These are phyloP conservation scores for Hypoxylon sp. DNA, from an alignment of 2,329 filamentous ascomycete species.

Conservation along the genomic window DNA sequence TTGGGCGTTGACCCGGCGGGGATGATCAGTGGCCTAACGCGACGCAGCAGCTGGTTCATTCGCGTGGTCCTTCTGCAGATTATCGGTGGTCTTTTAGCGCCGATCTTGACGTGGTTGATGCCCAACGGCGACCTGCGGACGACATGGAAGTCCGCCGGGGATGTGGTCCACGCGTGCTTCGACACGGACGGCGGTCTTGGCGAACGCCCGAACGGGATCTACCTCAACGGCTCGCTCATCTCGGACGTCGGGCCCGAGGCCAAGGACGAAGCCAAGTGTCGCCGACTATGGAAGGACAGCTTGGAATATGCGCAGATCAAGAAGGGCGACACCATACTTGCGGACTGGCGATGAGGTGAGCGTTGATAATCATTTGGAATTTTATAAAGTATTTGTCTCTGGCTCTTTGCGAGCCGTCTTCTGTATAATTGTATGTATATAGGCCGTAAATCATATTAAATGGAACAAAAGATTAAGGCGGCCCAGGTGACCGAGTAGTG, in stretches of 20 bases:
- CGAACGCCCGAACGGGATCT: conserved; percentile 40
- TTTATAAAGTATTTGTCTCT: background rate
- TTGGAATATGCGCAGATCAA: conserved; percentile 35
- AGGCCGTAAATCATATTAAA: conserved; percentile 13
- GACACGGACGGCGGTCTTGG: conserved; percentile 47
- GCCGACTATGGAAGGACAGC: conserved; percentile 40
- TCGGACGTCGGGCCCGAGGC: conserved; percentile 40
- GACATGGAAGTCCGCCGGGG: conserved; percentile 49
- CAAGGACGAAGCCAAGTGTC: conserved; percentile 40
- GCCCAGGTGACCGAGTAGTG: conserved; percentile 9
- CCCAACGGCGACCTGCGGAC: conserved; percentile 51
- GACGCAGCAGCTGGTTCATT: conserved; percentile 44
- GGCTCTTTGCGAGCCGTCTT: conserved; percentile 1
- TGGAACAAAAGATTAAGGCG: conserved; percentile 7
- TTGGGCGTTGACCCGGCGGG: conserved; percentile 52
- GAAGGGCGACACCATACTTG: conserved; percentile 43
- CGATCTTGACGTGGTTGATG: conserved; percentile 40
- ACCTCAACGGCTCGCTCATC: conserved; percentile 41
- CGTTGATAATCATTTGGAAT: conserved; percentile 14
- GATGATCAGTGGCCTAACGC: conserved; percentile 48
- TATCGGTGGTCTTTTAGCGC: conserved; percentile 36
- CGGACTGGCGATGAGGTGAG: conserved; percentile 38
- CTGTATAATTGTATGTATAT: background rate
- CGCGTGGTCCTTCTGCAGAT: conserved; percentile 38
- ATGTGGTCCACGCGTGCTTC: conserved; percentile 50